These are phyloP conservation scores for Neurospora sp. DNA, from an alignment of 2,329 filamentous ascomycete species.

Conservation along the genomic window DNA sequence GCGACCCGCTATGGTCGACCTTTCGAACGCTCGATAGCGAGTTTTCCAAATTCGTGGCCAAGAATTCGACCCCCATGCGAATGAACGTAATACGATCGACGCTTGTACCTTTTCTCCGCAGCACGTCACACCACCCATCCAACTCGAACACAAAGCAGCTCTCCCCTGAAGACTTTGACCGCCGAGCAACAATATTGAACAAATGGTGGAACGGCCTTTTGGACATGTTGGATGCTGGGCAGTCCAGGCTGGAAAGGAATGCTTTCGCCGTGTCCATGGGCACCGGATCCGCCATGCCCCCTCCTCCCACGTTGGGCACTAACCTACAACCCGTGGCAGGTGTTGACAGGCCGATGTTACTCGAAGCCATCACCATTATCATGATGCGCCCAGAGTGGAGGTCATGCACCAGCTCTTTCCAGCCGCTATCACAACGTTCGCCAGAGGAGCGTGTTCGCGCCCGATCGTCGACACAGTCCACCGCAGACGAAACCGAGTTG, in stretches of 20 bases:
- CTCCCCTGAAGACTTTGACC: constrained; percentile 72
- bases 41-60: constrained; percentile 52
- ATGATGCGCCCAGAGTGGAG: constrained; percentile 90
- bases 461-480: constrained; percentile 39
- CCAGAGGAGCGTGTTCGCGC: constrained; percentile 34
- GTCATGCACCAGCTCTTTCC: constrained; percentile 56
- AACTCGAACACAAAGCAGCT: constrained; percentile 42
- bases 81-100: constrained; percentile 63
- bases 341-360: constrained; percentile 69
- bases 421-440: constrained; percentile 48
- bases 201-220: constrained; percentile 84
- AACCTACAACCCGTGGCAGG: constrained; percentile 61
- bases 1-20: constrained; percentile 44
- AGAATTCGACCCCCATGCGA: constrained; percentile 50
- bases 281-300: constrained; percentile 8
- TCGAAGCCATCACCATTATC: constrained; percentile 69
- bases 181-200: constrained; percentile 67
- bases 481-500: constrained; percentile 58
- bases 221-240: constrained; percentile 60
- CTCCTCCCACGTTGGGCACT: constrained; percentile 9
- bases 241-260: constrained; percentile 31
- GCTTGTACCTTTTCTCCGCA: constrained; percentile 67
- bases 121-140: constrained; percentile 57
- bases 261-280: constrained; percentile 9
- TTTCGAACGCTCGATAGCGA: constrained; percentile 46